These are phyloP conservation scores for Amanita thiersii DNA, from an alignment of 768 basidiomycete species.

Conservation along the genomic window DNA sequence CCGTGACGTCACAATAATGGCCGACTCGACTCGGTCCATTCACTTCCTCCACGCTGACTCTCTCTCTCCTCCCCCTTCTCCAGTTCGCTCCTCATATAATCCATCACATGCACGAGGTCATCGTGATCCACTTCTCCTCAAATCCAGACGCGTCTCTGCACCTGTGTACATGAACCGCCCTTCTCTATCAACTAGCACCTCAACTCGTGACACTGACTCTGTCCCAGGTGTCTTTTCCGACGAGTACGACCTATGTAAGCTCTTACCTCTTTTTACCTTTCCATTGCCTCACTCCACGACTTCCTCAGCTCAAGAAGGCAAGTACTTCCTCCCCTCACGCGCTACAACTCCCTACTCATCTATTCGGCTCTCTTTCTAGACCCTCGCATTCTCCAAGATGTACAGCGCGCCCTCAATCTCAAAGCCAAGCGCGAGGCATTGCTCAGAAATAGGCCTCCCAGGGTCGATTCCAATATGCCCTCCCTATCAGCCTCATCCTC, in stretches of 20 bases:
- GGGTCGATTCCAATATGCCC: conserved; percentile 8
- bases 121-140: no score
- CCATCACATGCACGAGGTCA: no score
- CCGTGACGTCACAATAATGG: not conserved
- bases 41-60: not conserved
- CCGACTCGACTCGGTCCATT: not conserved
- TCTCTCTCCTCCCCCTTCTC: no score
- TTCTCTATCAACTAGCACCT: not conserved
- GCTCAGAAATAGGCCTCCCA: conserved; percentile 30
- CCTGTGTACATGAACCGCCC: not conserved
- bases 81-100: no score
- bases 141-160: not conserved
- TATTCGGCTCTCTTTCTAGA: conserved; percentile 34
- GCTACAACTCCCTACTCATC: not conserved
- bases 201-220: not conserved
- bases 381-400: conserved; percentile 73
- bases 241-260: conserved; percentile 73
- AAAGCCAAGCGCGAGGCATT: conserved; percentile 67
- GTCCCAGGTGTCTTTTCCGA: conserved; percentile 17
- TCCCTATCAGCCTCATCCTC: not conserved
- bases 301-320: conserved; percentile 66
- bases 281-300: conserved; percentile 5
- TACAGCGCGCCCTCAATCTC: conserved; percentile 64
- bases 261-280: not conserved
- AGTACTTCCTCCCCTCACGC: conserved; percentile 13